Conservation (phyloP, 495 filamentous ascomycete genomes). For the Neurospora sp. region DNA sequence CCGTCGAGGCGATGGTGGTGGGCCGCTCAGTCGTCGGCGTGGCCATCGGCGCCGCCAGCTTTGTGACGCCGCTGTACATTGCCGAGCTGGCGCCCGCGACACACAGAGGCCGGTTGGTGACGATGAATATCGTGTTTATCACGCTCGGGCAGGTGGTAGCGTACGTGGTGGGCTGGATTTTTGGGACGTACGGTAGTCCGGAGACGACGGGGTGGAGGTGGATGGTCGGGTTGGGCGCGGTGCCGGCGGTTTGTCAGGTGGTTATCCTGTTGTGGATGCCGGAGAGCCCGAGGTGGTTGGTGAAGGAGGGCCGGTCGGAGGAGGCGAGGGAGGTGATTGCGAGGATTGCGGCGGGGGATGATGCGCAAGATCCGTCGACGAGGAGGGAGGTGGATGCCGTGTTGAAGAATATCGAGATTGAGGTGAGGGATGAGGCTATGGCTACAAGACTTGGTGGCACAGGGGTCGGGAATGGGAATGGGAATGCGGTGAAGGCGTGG, state of each 20-base stretch:
- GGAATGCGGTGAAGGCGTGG: conserved; percentile 14
- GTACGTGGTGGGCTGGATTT: conserved; percentile 66
- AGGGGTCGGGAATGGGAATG: neutral
- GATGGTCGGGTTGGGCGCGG: conserved; percentile 78
- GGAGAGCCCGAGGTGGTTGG: conserved; percentile 80
- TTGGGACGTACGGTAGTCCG: conserved; percentile 38
- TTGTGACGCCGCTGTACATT: conserved; percentile 78
- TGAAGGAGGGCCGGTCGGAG: conserved; percentile 49
- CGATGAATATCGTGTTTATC: conserved; percentile 67
- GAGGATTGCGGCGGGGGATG: conserved; percentile 35
- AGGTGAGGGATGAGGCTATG: conserved; percentile 56
- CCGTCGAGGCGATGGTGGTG: conserved; percentile 62
- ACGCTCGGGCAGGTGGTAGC: conserved; percentile 80
- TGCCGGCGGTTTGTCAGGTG: conserved; percentile 65
- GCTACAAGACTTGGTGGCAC: conserved; percentile 23
- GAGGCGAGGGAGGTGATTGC: conserved; percentile 53
- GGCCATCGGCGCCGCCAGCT: conserved; percentile 73
- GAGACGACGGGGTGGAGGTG: conserved; percentile 63
- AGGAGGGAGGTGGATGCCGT: conserved; percentile 43
- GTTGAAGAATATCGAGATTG: conserved; percentile 55
- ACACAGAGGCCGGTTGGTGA: conserved; percentile 66
- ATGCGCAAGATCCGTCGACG: conserved; percentile 3
- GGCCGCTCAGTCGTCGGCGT: conserved; percentile 72
- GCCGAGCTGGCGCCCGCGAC: conserved; percentile 71
- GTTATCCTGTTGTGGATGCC: conserved; percentile 57